Conservation (phyloP, 2,329 filamentous ascomycete genomes). For the Botrytis elliptica region DNA sequence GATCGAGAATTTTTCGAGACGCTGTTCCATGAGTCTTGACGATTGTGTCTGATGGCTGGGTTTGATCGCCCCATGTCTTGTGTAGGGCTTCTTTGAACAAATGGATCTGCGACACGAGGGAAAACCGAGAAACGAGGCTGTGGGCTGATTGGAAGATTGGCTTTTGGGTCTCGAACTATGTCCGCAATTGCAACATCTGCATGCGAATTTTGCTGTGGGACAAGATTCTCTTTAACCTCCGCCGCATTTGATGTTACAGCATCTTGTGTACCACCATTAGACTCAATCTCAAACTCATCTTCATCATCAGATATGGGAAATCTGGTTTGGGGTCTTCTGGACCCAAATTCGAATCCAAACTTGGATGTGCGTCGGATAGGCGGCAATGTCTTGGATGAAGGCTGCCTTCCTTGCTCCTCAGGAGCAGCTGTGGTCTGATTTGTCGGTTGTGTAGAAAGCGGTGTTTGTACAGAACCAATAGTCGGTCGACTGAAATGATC, state of each 20-base stretch:
- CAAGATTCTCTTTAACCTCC: background rate
- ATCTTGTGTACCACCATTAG: background rate
- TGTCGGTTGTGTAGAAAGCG: background rate
- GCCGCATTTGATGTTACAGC: background rate
- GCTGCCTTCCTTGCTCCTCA: constrained; percentile 23
- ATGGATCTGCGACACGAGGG: constrained; percentile 5
- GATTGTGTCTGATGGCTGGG: background rate
- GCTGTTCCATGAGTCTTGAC: constrained; percentile 6
- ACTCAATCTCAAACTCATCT: constrained; percentile 15
- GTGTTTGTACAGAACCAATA: constrained; percentile 19
- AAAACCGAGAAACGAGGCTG: constrained; percentile 12
- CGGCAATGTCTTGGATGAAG: constrained; percentile 49
- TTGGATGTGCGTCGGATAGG: constrained; percentile 58
- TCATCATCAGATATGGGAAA: constrained; percentile 34
- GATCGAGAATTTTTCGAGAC: background rate
- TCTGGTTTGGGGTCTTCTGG: constrained; percentile 35
- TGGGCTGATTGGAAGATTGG: background rate
- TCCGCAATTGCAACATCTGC: background rate
- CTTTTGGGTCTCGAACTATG: background rate
- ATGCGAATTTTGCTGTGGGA: background rate
- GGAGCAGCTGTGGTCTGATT: background rate
- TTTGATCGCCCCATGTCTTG: background rate
- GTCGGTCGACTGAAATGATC: background rate
- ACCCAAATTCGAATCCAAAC: constrained; percentile 47
- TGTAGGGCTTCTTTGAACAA: background rate